Base-by-base conservation (phyloP, 2,329 filamentous ascomycete genomes). In the Aspergillus texensis region DNA sequence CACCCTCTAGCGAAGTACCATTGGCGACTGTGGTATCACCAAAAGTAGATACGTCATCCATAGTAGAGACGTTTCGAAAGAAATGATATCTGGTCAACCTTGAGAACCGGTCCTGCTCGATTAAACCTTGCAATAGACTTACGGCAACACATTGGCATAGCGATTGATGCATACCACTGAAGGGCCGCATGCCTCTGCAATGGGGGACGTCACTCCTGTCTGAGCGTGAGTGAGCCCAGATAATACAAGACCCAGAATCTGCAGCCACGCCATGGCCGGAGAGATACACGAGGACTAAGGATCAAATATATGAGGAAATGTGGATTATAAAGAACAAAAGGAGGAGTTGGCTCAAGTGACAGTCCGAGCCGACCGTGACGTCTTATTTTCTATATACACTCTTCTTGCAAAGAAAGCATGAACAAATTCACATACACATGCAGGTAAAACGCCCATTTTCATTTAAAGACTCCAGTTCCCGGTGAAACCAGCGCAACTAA, bases 81-180 rank as follows among this genome's bases (percentile, higher is more conserved):
- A 80, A 80, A 61, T 77, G 77, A 61, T 79, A 78, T 4, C 78
- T 78, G 41, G 73, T 60, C 6, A 14, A 28, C 21, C 21, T 74
- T 73, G 5, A 73, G 68, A 52, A 41, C 60, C 62, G 65, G 36
- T 1, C 26, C 19, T 36, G 19, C 48, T 46, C n/a, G 57, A 21
- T 21, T 21, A 26, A 30, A 11, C 46, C 24, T 32, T 28, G 28
- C 12, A 45, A 19, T 39, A 6, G 21, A 60, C 72, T 65, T 63
- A 74, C 66, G 67, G 62, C 19, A 69, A 60, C 10, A 69, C 65
- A 67, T 68, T 69, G 11, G 65, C 78, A 71, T 80, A 80, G 62
- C 72, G 73, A 46, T 80, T 76, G 52, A 81, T 67, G 62, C 78
- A 80, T 48, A 78, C 72, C 24, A 79, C 70, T 53, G 72, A 74